Evolutionary conservation across 2,329 filamentous ascomycete species (phyloP), one percentile per base, ranked within the genome.

Genomic region (Xylariaceae sp.): DNA sequence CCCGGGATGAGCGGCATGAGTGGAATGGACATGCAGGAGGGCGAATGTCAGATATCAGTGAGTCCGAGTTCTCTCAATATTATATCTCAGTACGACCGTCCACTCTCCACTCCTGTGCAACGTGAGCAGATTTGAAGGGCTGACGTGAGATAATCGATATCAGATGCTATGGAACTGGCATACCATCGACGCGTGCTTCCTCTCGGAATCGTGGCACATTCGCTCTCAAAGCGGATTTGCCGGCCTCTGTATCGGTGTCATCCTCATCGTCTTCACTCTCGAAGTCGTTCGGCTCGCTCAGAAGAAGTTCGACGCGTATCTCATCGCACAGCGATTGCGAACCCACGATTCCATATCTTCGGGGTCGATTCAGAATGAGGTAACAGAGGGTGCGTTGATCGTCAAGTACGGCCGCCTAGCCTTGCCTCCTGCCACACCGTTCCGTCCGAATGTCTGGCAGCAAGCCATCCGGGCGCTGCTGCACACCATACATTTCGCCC

Each of bases 121-220:
- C n/a, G n/a, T n/a, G n/a, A n/a, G n/a, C n/a, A n/a, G n/a, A n/a
- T n/a, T n/a, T n/a, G n/a, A n/a, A n/a, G n/a, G n/a, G n/a, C n/a
- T n/a, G n/a, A n/a, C n/a, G n/a, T n/a, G n/a, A n/a, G n/a, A n/a
- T n/a, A n/a, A n/a, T n/a, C n/a, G n/a, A n/a, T n/a, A n/a, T 11
- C 15, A 87, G 83, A 89, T 89, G 85, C 69, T 87, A 24, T 89
- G 85, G 84, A 89, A 89, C 63, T 87, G 84, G 83, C 72, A 85
- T 59, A 85, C 82, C 3, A 69, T 87, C 57, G 79, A 85, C 59
- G 65, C 81, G 12, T 89, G 82, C 65, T 93, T 93, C 72, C 75
- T 93, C 55, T 68, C 84, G 16, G 54, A 62, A 6, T 71, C 73
- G n/a, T 94, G 87, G 87, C 81, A 81, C 55, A 76, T 91, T 59